Base-by-base conservation (phyloP, 768 basidiomycete species). In the Calvatia gigantea region DNA sequence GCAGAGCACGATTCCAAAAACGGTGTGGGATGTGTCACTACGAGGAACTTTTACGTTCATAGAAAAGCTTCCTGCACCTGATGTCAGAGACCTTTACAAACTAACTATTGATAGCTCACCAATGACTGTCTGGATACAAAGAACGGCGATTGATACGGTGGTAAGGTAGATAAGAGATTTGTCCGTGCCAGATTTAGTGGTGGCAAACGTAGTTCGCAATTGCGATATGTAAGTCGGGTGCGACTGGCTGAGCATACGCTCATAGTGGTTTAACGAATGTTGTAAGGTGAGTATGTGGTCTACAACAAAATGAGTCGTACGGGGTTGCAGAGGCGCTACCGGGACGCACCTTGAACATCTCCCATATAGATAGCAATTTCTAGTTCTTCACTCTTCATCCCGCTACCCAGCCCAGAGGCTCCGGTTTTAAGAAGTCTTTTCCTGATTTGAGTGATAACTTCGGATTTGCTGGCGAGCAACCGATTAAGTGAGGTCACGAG, bases 211-310 rank as follows among this genome's bases (percentile, higher is more conserved):
- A 1, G 86, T 71, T 6, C 85, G 80, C 4, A 98, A 79, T 52
- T 93, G 86, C 11, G 86, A 82, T 5, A 95, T 73, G 67, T 95
- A 95, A 1, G 85, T 85, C 0, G 92, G 92, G 62, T 95, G 91
- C 15, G 89, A 89, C 61, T 95, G 87, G 59, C 87, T 86, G 46
- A 98, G 76, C 72, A 94, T 87, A 28, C 87, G 87, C 65, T 98
- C 94, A 70, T 91, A 92, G 69, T 96, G 89, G 9, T 73, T 78
- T 54, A 98, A 78, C 1, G 90, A 82, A 62, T 91, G 87, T 63
- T 95, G 91, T 54, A 98, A 73, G 2, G 91, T 85, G 21, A 94
- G 69, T 61, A 97, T 93, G 67, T 98, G 95, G 70, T 98, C 94
- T 94, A 53, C 28, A 39, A 17, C 27, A 50, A 45, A 2, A 17